phyloP scores from a whole-genome alignment of 371 early-diverging fungal species.

The Mortierella sp. region DNA sequence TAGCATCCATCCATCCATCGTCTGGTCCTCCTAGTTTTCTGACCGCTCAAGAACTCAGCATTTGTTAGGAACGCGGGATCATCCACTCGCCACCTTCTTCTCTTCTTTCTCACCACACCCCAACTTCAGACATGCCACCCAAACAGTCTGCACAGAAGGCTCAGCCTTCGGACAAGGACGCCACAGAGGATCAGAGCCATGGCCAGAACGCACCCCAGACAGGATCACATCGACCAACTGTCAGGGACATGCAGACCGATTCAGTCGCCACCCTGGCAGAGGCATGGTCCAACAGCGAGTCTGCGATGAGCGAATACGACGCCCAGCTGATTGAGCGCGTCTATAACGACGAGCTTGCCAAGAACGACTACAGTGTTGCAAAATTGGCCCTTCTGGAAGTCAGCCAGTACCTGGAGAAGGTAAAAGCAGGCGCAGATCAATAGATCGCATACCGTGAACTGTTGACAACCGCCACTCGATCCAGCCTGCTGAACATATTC shows the following conservation, averaged over 20 bases:
- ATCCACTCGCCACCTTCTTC: background rate
- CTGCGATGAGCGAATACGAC: constrained; percentile 61
- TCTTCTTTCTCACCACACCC: background rate
- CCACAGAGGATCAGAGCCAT: constrained; percentile 15
- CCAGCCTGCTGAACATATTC: background rate
- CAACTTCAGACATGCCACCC: background rate
- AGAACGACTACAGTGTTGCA: constrained; percentile 62
- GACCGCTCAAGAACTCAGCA: background rate
- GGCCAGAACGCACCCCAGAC: constrained; percentile 13
- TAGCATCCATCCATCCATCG: background rate
- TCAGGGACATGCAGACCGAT: constrained; percentile 70
- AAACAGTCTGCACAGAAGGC: background rate
- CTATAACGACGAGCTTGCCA: constrained; percentile 68
- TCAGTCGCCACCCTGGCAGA: constrained; percentile 67
- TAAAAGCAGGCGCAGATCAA: constrained; percentile 27
- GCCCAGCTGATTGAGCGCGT: constrained; percentile 70
- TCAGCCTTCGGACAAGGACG: constrained; percentile 14
- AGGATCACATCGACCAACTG: constrained; percentile 60
- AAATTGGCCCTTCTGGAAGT: constrained; percentile 80
- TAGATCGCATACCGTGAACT: background rate
- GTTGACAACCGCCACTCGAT: background rate
- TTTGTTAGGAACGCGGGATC: constrained; percentile 10
- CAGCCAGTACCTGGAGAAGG: constrained; percentile 87
- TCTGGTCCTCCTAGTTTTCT: background rate
- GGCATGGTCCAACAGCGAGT: constrained; percentile 34